phyloP scores from a whole-genome alignment of 441 rosid species.

The Pelargonium fulgidum region DNA sequence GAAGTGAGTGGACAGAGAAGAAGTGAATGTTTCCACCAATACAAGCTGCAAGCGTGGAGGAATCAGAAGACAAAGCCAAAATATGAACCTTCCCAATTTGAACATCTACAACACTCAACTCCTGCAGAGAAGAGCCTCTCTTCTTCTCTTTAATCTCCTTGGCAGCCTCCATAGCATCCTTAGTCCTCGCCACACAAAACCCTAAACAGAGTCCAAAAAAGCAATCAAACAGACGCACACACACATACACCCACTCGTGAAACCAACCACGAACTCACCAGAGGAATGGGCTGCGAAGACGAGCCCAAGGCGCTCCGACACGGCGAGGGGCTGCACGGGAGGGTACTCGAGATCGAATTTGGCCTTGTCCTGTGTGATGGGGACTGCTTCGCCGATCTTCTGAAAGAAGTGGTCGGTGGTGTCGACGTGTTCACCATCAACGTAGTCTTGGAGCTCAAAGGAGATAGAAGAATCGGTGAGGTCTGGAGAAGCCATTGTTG shows the following conservation, averaged over 20 bases:
- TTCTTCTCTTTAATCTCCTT: conserved; percentile 32
- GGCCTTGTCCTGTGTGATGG: conserved; percentile 28
- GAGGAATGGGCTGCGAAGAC: conserved; percentile 65
- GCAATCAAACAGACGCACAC: background rate
- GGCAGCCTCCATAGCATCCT: conserved; percentile 58
- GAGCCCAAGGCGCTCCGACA: conserved; percentile 45
- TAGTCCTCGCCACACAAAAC: conserved; percentile 66
- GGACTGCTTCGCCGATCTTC: conserved; percentile 56
- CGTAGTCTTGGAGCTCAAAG: conserved; percentile 26
- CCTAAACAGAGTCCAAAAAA: conserved; percentile 37
- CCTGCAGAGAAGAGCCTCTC: conserved; percentile 32
- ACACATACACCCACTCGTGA: background rate
- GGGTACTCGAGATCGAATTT: conserved; percentile 41
- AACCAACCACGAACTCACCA: conserved; percentile 30
- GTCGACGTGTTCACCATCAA: conserved; percentile 52
- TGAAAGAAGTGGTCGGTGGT: conserved; percentile 61
- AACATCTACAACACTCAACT: conserved; percentile 55
- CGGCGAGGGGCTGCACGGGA: conserved; percentile 65
- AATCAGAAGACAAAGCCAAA: conserved; percentile 56
- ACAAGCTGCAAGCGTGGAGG: conserved; percentile 53
- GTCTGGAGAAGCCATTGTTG: background rate
- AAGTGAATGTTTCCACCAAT: conserved; percentile 44
- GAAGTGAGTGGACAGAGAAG: conserved; percentile 50
- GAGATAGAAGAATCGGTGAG: background rate
- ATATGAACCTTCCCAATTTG: conserved; percentile 42